These are phyloP conservation scores for Candida xiaguanensis DNA, from an alignment of 805 yeast species.

Conservation along the genomic window DNA sequence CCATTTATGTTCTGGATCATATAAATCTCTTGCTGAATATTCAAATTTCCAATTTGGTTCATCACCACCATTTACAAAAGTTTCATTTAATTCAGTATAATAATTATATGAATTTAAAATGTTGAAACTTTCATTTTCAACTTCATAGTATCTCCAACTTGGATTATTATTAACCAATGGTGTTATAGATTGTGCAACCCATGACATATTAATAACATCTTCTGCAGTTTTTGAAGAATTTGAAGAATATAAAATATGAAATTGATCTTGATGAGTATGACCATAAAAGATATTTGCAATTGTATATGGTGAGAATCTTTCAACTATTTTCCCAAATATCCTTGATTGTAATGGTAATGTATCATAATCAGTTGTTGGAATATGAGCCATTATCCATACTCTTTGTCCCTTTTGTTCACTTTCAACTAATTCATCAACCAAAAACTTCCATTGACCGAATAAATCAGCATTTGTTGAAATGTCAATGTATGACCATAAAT, in stretches of 20 bases:
- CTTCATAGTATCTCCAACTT: conserved; percentile 67
- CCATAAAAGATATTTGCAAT: conserved; percentile 69
- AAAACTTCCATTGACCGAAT: conserved; percentile 59
- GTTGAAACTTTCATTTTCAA: conserved; percentile 57
- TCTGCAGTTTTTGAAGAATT: conserved; percentile 38
- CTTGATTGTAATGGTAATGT: conserved; percentile 60
- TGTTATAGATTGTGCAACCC: conserved; percentile 65
- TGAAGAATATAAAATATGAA: conserved; percentile 51
- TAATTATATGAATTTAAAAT: conserved; percentile 57
- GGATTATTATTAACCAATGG: conserved; percentile 61
- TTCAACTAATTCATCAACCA: conserved; percentile 56
- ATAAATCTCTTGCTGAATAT: conserved; percentile 60
- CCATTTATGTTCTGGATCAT: conserved; percentile 51
- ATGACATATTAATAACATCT: conserved; percentile 52
- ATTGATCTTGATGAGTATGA: conserved; percentile 70
- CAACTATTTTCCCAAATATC: conserved; percentile 52
- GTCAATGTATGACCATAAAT: conserved; percentile 49
- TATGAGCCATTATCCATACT: conserved; percentile 73
- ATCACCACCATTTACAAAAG: conserved; percentile 47
- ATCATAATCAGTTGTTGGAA: conserved; percentile 52
- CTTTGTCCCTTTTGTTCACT: conserved; percentile 55
- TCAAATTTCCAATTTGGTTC: conserved; percentile 63
- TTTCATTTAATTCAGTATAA: conserved; percentile 57
- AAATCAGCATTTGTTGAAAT: conserved; percentile 52
- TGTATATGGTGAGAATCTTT: conserved; percentile 64